phyloP scores from a whole-genome alignment of 192 early-diverging fungal genomes.

The Neocallimastix lanati region DNA sequence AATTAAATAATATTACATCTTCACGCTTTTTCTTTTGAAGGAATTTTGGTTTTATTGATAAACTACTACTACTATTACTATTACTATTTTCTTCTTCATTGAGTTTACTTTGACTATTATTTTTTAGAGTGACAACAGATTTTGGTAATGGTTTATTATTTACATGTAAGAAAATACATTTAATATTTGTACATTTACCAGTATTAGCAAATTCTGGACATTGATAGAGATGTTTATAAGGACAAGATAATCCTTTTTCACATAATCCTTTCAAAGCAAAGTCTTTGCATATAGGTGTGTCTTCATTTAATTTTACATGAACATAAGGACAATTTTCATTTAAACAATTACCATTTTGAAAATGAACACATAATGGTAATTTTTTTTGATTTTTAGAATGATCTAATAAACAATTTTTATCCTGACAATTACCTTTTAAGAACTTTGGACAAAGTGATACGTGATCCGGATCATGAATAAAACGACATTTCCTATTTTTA shows the following conservation, averaged over 20 bases:
- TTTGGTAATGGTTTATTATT: neutral
- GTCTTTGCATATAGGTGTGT: slow-evolving; percentile 38
- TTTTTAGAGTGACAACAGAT: no score
- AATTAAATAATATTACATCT: neutral
- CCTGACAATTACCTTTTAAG: slow-evolving; percentile 20
- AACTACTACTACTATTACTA: neutral
- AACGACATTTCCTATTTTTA: slow-evolving; percentile 10
- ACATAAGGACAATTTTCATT: slow-evolving; percentile 30
- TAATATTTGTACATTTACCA: slow-evolving; percentile 24
- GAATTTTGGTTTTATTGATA: no score
- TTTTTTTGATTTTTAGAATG: slow-evolving; percentile 32
- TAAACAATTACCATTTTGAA: slow-evolving; percentile 34
- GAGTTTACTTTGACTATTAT: no score
- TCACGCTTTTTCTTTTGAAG: neutral
- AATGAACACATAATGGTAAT: slow-evolving; percentile 42
- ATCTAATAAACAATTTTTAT: slow-evolving; percentile 20
- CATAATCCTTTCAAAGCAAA: slow-evolving; percentile 49
- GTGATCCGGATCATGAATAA: slow-evolving; percentile 23
- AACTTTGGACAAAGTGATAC: slow-evolving; percentile 28
- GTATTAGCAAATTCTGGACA: slow-evolving; percentile 52
- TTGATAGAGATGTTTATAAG: slow-evolving; percentile 41
- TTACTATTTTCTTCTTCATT: neutral
- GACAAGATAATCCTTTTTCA: slow-evolving; percentile 26
- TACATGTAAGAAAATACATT: slow-evolving; percentile 42
- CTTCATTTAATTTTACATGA: slow-evolving; percentile 31